These are phyloP conservation scores for Pneumocystis jirovecii DNA, from an alignment of 1,139 yeast species.

Conservation along the genomic window DNA sequence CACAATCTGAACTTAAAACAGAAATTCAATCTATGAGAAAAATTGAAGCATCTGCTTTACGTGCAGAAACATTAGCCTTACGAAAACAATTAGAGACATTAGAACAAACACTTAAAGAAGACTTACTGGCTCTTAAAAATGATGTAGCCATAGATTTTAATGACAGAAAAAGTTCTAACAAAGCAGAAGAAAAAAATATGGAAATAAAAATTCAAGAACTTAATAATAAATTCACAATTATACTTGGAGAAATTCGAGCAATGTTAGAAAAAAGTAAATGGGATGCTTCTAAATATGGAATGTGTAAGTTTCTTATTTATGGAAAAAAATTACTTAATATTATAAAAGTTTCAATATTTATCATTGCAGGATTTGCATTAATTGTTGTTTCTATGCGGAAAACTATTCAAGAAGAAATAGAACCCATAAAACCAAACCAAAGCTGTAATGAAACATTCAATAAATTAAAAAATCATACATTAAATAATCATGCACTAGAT, in stretches of 20 bases:
- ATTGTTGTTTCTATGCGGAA: background rate
- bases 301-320: background rate
- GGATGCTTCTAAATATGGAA: conserved; percentile 1
- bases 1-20: conserved; percentile 71
- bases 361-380: background rate
- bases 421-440: background rate
- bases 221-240: conserved; percentile 66
- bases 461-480: background rate
- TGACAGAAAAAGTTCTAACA: conserved; percentile 75
- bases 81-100: conserved; percentile 58
- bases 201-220: conserved; percentile 67
- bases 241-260: conserved; percentile 8
- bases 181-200: conserved; percentile 55
- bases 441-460: background rate
- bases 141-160: conserved; percentile 73
- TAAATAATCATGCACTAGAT: background rate
- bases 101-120: conserved; percentile 64
- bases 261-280: conserved; percentile 10
- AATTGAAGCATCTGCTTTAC: conserved; percentile 50
- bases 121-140: conserved; percentile 49
- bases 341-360: background rate
- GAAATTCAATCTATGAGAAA: conserved; percentile 67
- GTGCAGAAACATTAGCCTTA: conserved; percentile 50
- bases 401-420: background rate
- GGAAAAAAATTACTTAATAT: background rate